These are phyloP conservation scores for Candida khao-thaluensis DNA, from an alignment of 805 yeast genomes.

Conservation along the genomic window DNA sequence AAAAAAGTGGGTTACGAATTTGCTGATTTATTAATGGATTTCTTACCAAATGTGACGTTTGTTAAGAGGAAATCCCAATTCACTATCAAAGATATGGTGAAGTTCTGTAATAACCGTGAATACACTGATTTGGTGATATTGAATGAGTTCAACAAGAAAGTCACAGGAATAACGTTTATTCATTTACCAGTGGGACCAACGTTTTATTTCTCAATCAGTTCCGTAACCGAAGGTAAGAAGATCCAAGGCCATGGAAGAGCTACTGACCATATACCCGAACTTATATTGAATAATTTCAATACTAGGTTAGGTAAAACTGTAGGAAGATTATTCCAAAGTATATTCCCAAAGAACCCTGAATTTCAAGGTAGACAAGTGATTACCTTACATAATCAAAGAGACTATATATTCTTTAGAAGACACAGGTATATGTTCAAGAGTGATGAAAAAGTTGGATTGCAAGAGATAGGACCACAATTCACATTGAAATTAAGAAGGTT, in stretches of 20 bases:
- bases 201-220: slow-evolving; percentile 81
- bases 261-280: slow-evolving; percentile 88
- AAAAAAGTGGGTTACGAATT: slow-evolving; percentile 85
- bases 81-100: slow-evolving; percentile 82
- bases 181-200: slow-evolving; percentile 97
- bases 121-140: slow-evolving; percentile 86
- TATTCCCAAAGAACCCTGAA: slow-evolving; percentile 92
- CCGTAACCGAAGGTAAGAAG: slow-evolving; percentile 69
- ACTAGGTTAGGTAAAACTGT: slow-evolving; percentile 93
- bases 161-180: slow-evolving; percentile 88
- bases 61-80: slow-evolving; percentile 85
- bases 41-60: slow-evolving; percentile 82
- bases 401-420: slow-evolving; percentile 90
- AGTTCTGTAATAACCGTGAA: slow-evolving; percentile 75
- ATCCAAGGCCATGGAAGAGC: slow-evolving; percentile 89
- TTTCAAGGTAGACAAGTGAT: slow-evolving; percentile 94
- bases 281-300: slow-evolving; percentile 86
- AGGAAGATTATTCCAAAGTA: slow-evolving; percentile 85
- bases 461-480: slow-evolving; percentile 96
- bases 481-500: slow-evolving; percentile 84
- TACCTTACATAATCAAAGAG: slow-evolving; percentile 95
- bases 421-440: slow-evolving; percentile 88
- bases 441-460: slow-evolving; percentile 91
- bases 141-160: slow-evolving; percentile 90
- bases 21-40: slow-evolving; percentile 80